Percentiles rank a stretch among this genome's conserved stretches.
Evolutionary conservation across 331 rosid species (phyloP).

Genomic region (Phaseolus coccineus): DNA sequence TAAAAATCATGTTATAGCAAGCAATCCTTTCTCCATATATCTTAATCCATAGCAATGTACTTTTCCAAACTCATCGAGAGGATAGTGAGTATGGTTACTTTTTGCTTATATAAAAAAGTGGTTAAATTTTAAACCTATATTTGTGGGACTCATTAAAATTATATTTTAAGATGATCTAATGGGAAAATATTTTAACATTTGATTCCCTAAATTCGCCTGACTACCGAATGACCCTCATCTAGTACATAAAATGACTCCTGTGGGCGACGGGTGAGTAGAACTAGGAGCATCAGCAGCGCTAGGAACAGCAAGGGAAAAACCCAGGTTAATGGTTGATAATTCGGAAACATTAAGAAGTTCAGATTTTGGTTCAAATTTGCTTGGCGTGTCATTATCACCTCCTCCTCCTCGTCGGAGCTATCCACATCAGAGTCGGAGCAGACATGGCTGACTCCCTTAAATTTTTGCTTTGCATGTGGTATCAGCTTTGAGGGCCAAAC

Average conservation of each 20-base stretch:
- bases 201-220: slow-evolving; percentile 23
- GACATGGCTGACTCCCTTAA: slow-evolving; percentile 29
- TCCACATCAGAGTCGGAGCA: slow-evolving; percentile 15
- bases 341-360: not conserved
- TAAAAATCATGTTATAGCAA: not conserved
- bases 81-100: no score
- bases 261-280: slow-evolving; percentile 38
- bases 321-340: slow-evolving; percentile 42
- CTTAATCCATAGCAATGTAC: not conserved
- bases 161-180: no score
- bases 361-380: not conserved
- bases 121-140: no score
- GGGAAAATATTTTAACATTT: no score
- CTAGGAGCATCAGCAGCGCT: slow-evolving; percentile 42
- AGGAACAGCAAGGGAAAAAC: slow-evolving; percentile 42
- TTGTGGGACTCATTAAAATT: no score
- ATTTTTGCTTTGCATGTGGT: slow-evolving; percentile 12
- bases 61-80: not conserved
- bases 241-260: slow-evolving; percentile 26
- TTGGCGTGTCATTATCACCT: not conserved
- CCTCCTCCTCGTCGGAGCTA: not conserved
- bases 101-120: no score
- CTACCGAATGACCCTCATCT: slow-evolving; percentile 32
- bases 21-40: not conserved
- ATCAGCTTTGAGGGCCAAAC: slow-evolving; percentile 49